Percentiles rank a stretch among this genome's conserved stretches.
phyloP scores from a whole-genome alignment of 257 asterid species.

The Nicotiana otophora region DNA sequence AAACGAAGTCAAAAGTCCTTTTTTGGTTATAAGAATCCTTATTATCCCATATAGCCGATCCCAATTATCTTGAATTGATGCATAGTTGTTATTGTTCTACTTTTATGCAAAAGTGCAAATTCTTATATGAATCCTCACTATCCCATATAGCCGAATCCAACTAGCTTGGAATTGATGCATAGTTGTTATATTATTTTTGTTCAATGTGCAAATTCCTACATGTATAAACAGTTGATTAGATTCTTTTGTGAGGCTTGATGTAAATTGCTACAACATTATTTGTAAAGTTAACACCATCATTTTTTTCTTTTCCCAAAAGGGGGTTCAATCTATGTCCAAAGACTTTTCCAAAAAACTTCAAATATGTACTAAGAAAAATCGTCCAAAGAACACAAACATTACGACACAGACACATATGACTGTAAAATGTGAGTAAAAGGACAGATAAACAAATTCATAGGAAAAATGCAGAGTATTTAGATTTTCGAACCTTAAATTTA shows the following conservation, averaged over 20 bases:
- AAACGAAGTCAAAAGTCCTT: background rate
- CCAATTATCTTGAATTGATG: background rate
- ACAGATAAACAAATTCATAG: background rate
- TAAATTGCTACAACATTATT: background rate
- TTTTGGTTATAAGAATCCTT: background rate
- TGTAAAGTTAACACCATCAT: background rate
- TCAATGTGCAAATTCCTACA: background rate
- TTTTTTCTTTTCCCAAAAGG: background rate
- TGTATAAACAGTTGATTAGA: background rate
- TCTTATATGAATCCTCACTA: background rate
- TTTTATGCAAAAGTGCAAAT: background rate
- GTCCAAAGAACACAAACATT: background rate
- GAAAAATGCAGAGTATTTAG: background rate
- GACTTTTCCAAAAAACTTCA: background rate
- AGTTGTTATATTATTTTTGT: background rate
- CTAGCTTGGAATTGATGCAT: no score
- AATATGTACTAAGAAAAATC: background rate
- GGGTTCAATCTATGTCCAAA: background rate
- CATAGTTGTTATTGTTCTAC: background rate
- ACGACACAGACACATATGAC: background rate
- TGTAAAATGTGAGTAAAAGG: background rate
- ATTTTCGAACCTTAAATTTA: slow-evolving; percentile 42
- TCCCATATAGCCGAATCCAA: no score
- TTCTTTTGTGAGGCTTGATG: background rate
- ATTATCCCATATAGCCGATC: background rate